A percentile compares a stretch with the other conserved stretches of the same genome.
Conservation (phyloP, 306 rosid species). For the Trifolium repens region DNA sequence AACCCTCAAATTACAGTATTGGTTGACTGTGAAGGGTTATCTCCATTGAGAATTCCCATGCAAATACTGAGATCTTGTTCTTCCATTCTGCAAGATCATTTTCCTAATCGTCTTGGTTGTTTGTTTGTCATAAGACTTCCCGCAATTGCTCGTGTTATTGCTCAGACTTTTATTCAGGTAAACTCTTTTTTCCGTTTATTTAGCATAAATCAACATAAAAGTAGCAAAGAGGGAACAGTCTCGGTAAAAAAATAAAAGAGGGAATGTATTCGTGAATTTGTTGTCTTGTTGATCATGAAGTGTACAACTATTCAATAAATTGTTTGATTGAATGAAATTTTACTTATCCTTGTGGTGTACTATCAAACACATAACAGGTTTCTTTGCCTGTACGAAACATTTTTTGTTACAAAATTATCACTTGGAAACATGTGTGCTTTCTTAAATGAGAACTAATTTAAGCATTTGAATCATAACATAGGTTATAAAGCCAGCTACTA, state of each 20-base stretch:
- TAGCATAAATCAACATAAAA: constrained; percentile 12
- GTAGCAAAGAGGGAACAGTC: constrained; percentile 8
- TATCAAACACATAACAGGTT: neutral
- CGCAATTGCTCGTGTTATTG: constrained; percentile 77
- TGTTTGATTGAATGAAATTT: constrained; percentile 29
- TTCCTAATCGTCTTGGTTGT: constrained; percentile 93
- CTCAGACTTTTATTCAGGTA: constrained; percentile 88
- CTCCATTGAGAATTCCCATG: constrained; percentile 91
- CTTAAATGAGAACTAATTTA: constrained; percentile 30
- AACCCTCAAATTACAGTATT: constrained; percentile 79
- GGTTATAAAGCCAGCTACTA: constrained; percentile 81
- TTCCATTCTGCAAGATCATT: constrained; percentile 89
- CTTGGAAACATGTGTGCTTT: neutral
- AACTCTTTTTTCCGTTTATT: constrained; percentile 38
- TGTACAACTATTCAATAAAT: neutral
- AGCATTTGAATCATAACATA: constrained; percentile 51
- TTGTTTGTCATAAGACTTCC: constrained; percentile 86
- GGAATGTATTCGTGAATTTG: constrained; percentile 11
- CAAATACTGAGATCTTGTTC: constrained; percentile 83
- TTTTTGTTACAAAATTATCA: constrained; percentile 3
- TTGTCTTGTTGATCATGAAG: constrained; percentile 5
- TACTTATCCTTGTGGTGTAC: neutral
- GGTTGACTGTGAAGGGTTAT: constrained; percentile 93
- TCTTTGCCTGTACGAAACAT: neutral
- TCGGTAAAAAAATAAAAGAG: neutral